Conservation (phyloP, 352 stramenopile genomes). For the Thraustotheca clavata region DNA sequence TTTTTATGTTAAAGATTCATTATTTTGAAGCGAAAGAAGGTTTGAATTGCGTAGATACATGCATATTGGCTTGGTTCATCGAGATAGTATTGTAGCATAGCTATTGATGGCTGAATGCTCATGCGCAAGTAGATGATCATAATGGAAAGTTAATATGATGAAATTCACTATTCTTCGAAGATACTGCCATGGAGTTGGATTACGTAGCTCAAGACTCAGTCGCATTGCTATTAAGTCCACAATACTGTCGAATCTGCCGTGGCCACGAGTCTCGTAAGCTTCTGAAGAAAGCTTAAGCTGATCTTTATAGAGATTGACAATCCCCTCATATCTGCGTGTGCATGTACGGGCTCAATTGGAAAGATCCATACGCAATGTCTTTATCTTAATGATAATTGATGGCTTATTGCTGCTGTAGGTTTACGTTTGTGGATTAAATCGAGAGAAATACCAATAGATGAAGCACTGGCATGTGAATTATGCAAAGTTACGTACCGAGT, state of each 20-base stretch:
- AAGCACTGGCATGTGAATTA: slow-evolving; percentile 18
- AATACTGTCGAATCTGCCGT: slow-evolving; percentile 19
- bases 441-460: not conserved
- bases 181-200: slow-evolving; percentile 2
- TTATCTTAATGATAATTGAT: not conserved
- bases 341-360: slow-evolving; percentile 9
- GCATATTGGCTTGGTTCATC: too few species aligned
- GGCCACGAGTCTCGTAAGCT: slow-evolving; percentile 12
- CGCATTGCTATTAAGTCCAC: slow-evolving; percentile 4
- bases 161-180: too few species aligned
- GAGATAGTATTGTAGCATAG: too few species aligned
- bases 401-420: not conserved
- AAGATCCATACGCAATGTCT: slow-evolving; percentile 20
- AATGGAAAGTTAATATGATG: too few species aligned
- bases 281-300: not conserved
- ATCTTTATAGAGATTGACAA: not conserved
- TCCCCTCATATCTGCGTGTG: slow-evolving; percentile 13
- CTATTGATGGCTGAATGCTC: too few species aligned
- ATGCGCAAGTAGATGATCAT: too few species aligned
- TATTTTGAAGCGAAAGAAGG: too few species aligned
- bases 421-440: slow-evolving; percentile 12
- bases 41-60: too few species aligned
- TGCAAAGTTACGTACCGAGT: slow-evolving; percentile 12
- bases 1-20: too few species aligned
- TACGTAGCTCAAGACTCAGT: not conserved